Base-by-base conservation (phyloP, 2,329 filamentous ascomycete genomes). In the Pseudonectria buxi region DNA sequence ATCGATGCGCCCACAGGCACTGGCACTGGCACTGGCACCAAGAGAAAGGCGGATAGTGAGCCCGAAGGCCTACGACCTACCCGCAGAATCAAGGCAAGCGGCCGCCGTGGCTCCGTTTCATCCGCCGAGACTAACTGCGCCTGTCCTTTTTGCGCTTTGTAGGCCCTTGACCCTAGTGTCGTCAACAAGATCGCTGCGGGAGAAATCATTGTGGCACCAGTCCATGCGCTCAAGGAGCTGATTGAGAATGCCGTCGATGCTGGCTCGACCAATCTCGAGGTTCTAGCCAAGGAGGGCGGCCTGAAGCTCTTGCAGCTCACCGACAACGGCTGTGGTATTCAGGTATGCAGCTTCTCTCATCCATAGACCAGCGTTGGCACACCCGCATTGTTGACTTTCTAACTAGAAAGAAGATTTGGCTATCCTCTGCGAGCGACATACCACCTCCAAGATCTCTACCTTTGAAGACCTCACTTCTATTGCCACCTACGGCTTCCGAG, bases 181-280 rank as follows among this genome's bases (percentile, higher is more conserved):
- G 85, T 98, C 47, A 98, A 96, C 69, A 98, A 96, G 61, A 98
- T 98, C 49, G 92, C 92, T 1, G 92, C 92, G 0, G 92, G 92
- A 14, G 92, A 98, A 61, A 98, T 98, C 52, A 98, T 98, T 41
- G 88, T 98, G 32, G 90, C 92, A 3, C 94, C 92, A 0, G 88
- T 95, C 18, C 87, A 98, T 61, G 92, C 94, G 3, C 64, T 98
- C 38, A 98, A 98, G 62, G 92, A 98, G 59, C 69, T 98, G 32
- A 88, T 98, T 10, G 92, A 98, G 59, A 98, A 98, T 53, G 83
- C 92, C 4, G 88, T 98, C 12, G 94, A 98, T 63, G 92, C 94
- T n/a, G 90, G 92, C 5, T 86, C 92, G 3, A 96, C 92, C 0
- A 79, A 83, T 3, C 67, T 98, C 30, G 92, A 98, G 56, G 82